A percentile compares a stretch with the other conserved stretches of the same genome.
phyloP scores from a whole-genome alignment of 371 early-diverging fungal species.

The Actinomortierella wolfii region DNA sequence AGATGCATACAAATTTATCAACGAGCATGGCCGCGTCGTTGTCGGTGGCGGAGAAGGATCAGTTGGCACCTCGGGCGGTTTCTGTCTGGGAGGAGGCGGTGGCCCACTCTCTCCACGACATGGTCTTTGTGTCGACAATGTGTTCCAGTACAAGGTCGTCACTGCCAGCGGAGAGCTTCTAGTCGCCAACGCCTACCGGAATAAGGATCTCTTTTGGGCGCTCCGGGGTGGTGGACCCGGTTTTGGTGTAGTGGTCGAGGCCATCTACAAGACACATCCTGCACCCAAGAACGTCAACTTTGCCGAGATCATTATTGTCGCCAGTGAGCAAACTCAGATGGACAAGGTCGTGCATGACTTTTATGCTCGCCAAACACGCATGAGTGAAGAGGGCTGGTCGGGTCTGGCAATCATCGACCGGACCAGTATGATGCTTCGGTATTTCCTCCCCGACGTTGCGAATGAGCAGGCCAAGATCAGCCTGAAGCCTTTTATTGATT shows the following conservation, averaged over 20 bases:
- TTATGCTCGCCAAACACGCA: constrained; percentile 9
- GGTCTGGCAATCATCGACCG: constrained; percentile 8
- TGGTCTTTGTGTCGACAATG: constrained; percentile 56
- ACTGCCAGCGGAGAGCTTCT: constrained; percentile 46
- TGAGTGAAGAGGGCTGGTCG: constrained; percentile 23
- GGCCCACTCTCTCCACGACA: constrained; percentile 28
- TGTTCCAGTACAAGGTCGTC: constrained; percentile 51
- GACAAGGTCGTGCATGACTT: constrained; percentile 10
- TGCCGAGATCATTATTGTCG: not conserved
- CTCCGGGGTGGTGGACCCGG: constrained; percentile 61
- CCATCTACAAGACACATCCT: constrained; percentile 36
- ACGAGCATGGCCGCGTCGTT: constrained; percentile 15
- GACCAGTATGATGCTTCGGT: constrained; percentile 2
- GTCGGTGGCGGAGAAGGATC: constrained; percentile 40
- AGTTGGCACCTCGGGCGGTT: constrained; percentile 40
- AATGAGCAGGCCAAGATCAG: not conserved
- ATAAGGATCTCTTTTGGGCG: constrained; percentile 59
- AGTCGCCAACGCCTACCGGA: constrained; percentile 46
- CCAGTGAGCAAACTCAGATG: not conserved
- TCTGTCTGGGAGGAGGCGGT: constrained; percentile 45
- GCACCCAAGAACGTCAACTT: constrained; percentile 14
- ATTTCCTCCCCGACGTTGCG: constrained; percentile 13
- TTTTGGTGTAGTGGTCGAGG: constrained; percentile 48
- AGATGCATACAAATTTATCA: constrained; percentile 24
- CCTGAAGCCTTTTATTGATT: constrained; percentile 9